These are phyloP conservation scores for Lyophyllum decastes DNA, from an alignment of 768 basidiomycete genomes.

Conservation along the genomic window DNA sequence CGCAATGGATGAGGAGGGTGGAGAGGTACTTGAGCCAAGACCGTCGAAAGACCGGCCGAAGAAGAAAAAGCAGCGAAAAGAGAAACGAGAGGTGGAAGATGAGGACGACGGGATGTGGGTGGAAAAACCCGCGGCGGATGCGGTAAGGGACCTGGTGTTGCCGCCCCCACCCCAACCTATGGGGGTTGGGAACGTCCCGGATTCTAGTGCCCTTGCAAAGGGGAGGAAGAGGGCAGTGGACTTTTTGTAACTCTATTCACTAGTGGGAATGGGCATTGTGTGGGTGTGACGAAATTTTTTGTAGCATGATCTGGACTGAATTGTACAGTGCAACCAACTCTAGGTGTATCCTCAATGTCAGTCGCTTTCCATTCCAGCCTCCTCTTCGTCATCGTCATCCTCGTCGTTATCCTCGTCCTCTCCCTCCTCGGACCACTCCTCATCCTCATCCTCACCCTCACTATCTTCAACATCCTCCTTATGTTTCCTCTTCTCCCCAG, in stretches of 20 bases:
- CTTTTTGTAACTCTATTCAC: constrained; percentile 56
- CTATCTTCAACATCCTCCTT: constrained; percentile 13
- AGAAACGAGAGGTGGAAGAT: constrained; percentile 24
- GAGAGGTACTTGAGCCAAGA: constrained; percentile 33
- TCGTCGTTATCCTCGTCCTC: constrained; percentile 24
- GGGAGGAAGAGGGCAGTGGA: constrained; percentile 75
- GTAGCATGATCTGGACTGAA: constrained; percentile 12
- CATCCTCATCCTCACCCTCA: constrained; percentile 23
- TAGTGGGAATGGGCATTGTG: too few species aligned
- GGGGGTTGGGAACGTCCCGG: constrained; percentile 15
- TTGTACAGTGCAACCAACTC: neutral
- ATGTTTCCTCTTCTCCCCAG: constrained; percentile 26
- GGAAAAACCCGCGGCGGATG: constrained; percentile 58
- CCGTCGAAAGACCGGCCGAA: constrained; percentile 40
- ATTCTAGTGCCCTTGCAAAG: constrained; percentile 26
- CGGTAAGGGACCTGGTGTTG: constrained; percentile 37
- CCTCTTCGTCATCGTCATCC: constrained; percentile 29
- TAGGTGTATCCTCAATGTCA: neutral
- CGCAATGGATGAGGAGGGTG: constrained; percentile 68
- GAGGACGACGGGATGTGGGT: constrained; percentile 69
- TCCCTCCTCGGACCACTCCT: constrained; percentile 25
- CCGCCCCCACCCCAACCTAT: constrained; percentile 9
- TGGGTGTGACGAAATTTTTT: neutral
- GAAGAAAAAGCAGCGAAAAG: constrained; percentile 49
- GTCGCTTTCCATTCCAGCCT: constrained; percentile 23